Evolutionary conservation across 257 asterid genomes (phyloP), one percentile per base, ranked within the genome.

Genomic region (Scutellaria minor): DNA sequence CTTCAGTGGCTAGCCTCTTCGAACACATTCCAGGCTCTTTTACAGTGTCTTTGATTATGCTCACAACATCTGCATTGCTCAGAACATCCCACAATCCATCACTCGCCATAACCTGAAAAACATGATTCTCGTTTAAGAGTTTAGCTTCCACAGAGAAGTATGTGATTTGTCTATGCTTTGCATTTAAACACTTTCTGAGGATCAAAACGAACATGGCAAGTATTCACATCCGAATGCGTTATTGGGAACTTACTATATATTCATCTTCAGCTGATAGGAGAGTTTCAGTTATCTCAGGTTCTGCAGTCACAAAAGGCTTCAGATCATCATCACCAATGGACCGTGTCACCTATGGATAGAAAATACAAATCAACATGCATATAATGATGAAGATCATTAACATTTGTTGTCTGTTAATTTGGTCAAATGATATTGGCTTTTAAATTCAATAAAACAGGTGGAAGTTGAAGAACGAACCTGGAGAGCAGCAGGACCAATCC

Each of bases 241-340:
- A 12, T 15, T 35, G 61, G 35, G 40, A 69, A 54, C 87, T 82
- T 87, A 88, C 99, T 48, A 95, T 82, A 79, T 90, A 95, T 75
- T 91, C 99, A 67, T 91, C 99, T 57, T 88, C 88, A 0, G 61
- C 77, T n/a, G 91, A 83, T 20, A 91, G 83, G 55, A 74, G 60
- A 13, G 89, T 92, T 69, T 85, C 93, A 10, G 89, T 85, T 66
- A 91, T 88, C 89, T 95, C 99, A 68, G 99, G 98, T 82, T 95
- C 97, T 0, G 97, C 98, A 70, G 93, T 91, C 78, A 95, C 98
- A 82, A 79, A 88, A 68, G 99, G 98, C 90, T 95, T 95, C 44
- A 95, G 86, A 85, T 95, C 99, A 78, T 87, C 98, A 77, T 95
- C 99, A 3, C 99, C 99, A 44, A 91, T 95, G 48, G 99, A 92